Evolutionary conservation across 148 eudicot genomes (phyloP), one percentile per base, ranked within the genome.

Genomic region (Rhododendron ferrugineum): DNA sequence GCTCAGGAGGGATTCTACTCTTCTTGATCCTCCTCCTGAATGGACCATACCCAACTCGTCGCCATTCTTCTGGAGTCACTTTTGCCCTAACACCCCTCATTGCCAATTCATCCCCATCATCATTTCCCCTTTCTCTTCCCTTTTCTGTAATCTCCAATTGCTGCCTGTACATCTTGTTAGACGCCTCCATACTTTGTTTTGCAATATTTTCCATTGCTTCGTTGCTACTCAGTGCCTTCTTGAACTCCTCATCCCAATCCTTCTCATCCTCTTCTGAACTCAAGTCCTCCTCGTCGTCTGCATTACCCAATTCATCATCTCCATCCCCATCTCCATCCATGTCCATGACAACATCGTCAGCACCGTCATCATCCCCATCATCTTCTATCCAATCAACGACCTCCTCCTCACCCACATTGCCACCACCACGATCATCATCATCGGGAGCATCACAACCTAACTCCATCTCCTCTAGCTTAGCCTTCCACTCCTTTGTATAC

Each of bases 401-500:
- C 84, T 90, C 94, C 73, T 72, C 81, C 64, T 88, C 92, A 36
- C 87, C 91, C 1, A 37, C 42, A 11, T 68, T 18, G 77, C 86
- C 85, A 18, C 82, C 60, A 78, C 30, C 34, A 86, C 60, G 86
- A 74, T 82, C 91, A 40, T 89, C 95, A 15, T 92, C 94, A 84
- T 96, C 98, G 0, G 98, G 96, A 20, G 98, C 98, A 86, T 96
- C 99, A 91, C 99, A 96, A 75, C 99, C 99, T 90, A 96, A 83
- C 91, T 96, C 99, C 92, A 91, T 91, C 86, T 95, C 99, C 89
- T 96, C 99, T 94, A 96, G 89, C 89, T 89, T 96, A 5, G 90
- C 94, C 93, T 96, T 96, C 99, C 99, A 96, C 85, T 96, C 99
- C 89, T 91, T 95, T 2, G 98, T 96, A 87, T 93, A 96, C 6